Percentiles rank a stretch among this genome's conserved stretches.
These are phyloP conservation scores for Lactarius trivialis DNA, from an alignment of 768 basidiomycete species.

Conservation along the genomic window DNA sequence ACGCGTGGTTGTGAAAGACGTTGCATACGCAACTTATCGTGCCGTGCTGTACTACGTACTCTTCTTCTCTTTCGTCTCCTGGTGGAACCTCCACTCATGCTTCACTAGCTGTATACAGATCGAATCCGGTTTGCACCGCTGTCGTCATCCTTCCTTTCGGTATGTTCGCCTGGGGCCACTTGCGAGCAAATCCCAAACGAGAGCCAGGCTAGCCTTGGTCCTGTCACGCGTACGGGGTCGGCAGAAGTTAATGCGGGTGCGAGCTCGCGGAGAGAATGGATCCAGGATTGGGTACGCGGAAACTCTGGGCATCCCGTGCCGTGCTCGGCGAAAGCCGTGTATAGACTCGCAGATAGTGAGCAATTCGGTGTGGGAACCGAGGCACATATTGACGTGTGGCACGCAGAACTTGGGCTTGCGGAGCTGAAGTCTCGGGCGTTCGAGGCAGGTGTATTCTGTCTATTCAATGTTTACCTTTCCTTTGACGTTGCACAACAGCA, in stretches of 20 bases:
- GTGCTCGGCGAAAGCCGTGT: slow-evolving; percentile 80
- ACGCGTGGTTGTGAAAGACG: slow-evolving; percentile 48
- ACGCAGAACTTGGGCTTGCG: slow-evolving; percentile 58
- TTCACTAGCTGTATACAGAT: slow-evolving; percentile 72
- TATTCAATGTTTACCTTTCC: neutral
- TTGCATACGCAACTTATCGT: slow-evolving; percentile 56
- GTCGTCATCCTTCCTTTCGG: slow-evolving; percentile 54
- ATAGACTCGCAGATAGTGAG: slow-evolving; percentile 73
- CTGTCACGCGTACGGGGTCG: slow-evolving; percentile 17
- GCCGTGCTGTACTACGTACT: slow-evolving; percentile 71
- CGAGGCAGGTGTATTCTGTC: slow-evolving; percentile 29
- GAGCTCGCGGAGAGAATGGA: slow-evolving; percentile 58
- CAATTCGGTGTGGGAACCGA: slow-evolving; percentile 25
- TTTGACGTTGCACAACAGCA: slow-evolving; percentile 40
- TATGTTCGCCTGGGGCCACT: slow-evolving; percentile 16
- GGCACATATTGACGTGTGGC: neutral
- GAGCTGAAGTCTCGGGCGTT: slow-evolving; percentile 73
- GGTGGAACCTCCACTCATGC: neutral
- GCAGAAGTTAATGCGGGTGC: slow-evolving; percentile 22
- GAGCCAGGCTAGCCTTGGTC: slow-evolving; percentile 30
- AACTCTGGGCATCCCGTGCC: slow-evolving; percentile 60
- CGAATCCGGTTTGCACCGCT: slow-evolving; percentile 78
- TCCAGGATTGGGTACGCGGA: slow-evolving; percentile 55
- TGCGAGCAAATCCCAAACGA: slow-evolving; percentile 30
- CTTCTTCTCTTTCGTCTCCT: neutral